These are phyloP conservation scores for Epichloe sp. DNA, from an alignment of 2,329 filamentous ascomycete genomes.

Conservation along the genomic window DNA sequence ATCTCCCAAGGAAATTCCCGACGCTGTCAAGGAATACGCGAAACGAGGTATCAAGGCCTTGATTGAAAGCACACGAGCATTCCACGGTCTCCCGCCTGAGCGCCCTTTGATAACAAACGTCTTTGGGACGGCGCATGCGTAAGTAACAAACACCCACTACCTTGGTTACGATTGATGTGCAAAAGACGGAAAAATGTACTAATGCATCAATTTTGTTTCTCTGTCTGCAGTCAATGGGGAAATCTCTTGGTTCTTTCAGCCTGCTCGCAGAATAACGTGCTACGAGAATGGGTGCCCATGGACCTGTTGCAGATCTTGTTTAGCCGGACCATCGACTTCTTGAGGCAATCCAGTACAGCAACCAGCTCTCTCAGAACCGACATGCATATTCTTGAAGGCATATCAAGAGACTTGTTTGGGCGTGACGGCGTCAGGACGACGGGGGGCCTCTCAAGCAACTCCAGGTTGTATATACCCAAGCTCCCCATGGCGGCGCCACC, in stretches of 20 bases:
- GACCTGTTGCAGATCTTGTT: constrained; percentile 48
- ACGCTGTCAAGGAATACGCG: constrained; percentile 40
- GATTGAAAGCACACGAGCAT: constrained; percentile 73
- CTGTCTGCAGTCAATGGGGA: constrained; percentile 67
- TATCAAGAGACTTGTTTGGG: constrained; percentile 33
- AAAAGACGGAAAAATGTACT: background rate
- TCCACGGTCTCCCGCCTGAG: constrained; percentile 49
- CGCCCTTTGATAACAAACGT: constrained; percentile 87
- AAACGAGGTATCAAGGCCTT: constrained; percentile 57
- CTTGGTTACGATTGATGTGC: background rate
- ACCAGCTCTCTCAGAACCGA: constrained; percentile 66
- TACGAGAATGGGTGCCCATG: constrained; percentile 44
- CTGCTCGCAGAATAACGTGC: constrained; percentile 53
- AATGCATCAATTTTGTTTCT: background rate
- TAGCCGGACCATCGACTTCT: constrained; percentile 61
- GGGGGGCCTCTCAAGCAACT: constrained; percentile 30
- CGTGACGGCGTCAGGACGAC: constrained; percentile 16
- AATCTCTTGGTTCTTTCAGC: constrained; percentile 87
- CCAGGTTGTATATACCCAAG: constrained; percentile 15
- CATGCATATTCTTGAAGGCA: constrained; percentile 54
- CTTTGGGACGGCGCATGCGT: constrained; percentile 92
- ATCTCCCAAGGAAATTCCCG: constrained; percentile 26
- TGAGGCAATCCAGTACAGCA: constrained; percentile 55
- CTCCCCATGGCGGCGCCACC: constrained; percentile 9
- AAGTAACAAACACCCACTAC: constrained; percentile 32